Percentiles rank a stretch among this genome's conserved stretches.
Conservation (phyloP, 2,329 filamentous ascomycete species). For the Microascus cirrosus region DNA sequence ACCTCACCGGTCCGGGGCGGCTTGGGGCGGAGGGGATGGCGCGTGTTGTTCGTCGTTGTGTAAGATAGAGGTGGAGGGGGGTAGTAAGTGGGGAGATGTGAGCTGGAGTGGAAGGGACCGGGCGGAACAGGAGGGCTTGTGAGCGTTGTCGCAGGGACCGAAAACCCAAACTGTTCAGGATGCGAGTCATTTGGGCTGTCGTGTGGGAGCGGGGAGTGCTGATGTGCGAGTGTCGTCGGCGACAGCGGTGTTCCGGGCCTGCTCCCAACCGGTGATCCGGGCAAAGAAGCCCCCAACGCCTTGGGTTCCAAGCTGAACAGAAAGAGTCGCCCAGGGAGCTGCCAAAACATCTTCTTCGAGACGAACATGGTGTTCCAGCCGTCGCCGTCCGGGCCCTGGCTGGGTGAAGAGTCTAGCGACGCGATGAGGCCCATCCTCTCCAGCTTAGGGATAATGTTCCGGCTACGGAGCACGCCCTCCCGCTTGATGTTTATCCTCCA, state of each 20-base stretch:
- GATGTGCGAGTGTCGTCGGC: slow-evolving; percentile 16
- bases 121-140: slow-evolving; percentile 24
- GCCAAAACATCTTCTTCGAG: slow-evolving; percentile 77
- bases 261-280: neutral
- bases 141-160: slow-evolving; percentile 18
- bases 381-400: slow-evolving; percentile 40
- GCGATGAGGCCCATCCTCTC: slow-evolving; percentile 86
- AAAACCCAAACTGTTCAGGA: slow-evolving; percentile 23
- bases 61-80: slow-evolving; percentile 77
- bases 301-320: slow-evolving; percentile 70
- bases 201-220: neutral
- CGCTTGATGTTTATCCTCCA: slow-evolving; percentile 78
- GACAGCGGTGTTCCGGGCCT: slow-evolving; percentile 28
- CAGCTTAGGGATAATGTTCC: slow-evolving; percentile 76
- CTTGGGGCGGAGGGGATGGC: slow-evolving; percentile 80
- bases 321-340: slow-evolving; percentile 76
- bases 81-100: slow-evolving; percentile 83
- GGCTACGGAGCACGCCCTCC: slow-evolving; percentile 79
- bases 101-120: slow-evolving; percentile 70
- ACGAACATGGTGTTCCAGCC: slow-evolving; percentile 67
- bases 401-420: slow-evolving; percentile 61
- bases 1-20: slow-evolving; percentile 82
- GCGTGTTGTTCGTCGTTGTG: slow-evolving; percentile 62
- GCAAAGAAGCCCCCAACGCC: slow-evolving; percentile 8
- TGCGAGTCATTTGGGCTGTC: slow-evolving; percentile 11